Conservation (phyloP, 2,329 filamentous ascomycete species). For the Ceratocystis lukuohia region DNA sequence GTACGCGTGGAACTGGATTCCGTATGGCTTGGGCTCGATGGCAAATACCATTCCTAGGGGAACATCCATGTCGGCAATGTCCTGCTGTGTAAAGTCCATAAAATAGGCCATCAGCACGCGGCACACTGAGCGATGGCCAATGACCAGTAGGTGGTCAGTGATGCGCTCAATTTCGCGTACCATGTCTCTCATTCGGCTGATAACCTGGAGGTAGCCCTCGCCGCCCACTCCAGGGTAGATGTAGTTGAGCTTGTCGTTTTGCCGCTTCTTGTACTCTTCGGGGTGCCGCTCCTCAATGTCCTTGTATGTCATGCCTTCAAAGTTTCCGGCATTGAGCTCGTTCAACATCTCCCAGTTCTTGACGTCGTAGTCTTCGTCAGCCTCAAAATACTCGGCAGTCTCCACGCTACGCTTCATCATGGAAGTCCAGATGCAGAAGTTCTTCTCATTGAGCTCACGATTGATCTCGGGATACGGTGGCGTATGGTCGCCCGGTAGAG, state of each 20-base stretch:
- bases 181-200: conserved; percentile 86
- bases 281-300: conserved; percentile 70
- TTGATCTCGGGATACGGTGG: conserved; percentile 83
- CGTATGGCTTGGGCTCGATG: conserved; percentile 94
- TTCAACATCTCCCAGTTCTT: conserved; percentile 98
- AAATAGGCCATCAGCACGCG: conserved; percentile 93
- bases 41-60: conserved; percentile 88
- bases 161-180: conserved; percentile 96
- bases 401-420: conserved; percentile 87
- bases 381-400: conserved; percentile 77
- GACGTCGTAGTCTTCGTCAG: conserved; percentile 84
- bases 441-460: conserved; percentile 60
- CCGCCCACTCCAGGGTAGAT: conserved; percentile 92
- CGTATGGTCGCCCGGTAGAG: conserved; percentile 77
- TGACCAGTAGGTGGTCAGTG: conserved; percentile 84
- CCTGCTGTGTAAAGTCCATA: conserved; percentile 76
- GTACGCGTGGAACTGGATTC: conserved; percentile 93
- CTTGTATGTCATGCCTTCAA: conserved; percentile 89
- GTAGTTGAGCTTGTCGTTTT: conserved; percentile 82
- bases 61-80: conserved; percentile 89
- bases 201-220: conserved; percentile 92
- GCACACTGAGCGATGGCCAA: conserved; percentile 84
- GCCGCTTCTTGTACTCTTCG: conserved; percentile 68
- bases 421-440: conserved; percentile 96
- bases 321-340: conserved; percentile 81